A percentile compares a stretch with the other conserved stretches of the same genome.
phyloP scores from a whole-genome alignment of 768 basidiomycete species.

The Lactifluus volemus region DNA sequence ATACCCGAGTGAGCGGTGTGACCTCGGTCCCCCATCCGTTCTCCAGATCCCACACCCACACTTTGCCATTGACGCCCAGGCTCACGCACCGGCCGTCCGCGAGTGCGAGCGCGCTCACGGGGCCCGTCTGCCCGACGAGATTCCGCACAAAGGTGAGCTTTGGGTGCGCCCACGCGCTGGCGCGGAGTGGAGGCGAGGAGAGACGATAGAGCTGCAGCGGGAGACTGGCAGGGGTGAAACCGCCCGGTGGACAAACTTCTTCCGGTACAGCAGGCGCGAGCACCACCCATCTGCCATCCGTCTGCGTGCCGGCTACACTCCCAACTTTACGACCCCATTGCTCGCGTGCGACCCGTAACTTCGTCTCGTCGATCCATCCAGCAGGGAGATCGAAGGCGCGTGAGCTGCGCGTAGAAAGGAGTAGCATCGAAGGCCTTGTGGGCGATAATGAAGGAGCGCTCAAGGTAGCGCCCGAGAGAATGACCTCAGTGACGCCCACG shows the following conservation, averaged over 20 bases:
- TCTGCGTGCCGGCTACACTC: constrained; percentile 63
- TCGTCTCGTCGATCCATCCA: constrained; percentile 62
- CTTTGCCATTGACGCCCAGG: constrained; percentile 56
- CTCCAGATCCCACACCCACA: constrained; percentile 87
- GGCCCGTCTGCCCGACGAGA: constrained; percentile 59
- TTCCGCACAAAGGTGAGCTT: constrained; percentile 66
- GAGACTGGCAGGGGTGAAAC: constrained; percentile 30
- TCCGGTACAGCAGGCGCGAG: constrained; percentile 45
- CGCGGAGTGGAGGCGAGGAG: constrained; percentile 43
- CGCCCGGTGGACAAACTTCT: not conserved
- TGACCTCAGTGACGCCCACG: constrained; percentile 65
- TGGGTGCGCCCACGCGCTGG: constrained; percentile 42
- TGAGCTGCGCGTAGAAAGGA: constrained; percentile 47
- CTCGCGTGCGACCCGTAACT: constrained; percentile 53
- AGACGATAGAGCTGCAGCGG: constrained; percentile 71
- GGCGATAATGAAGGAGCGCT: constrained; percentile 14
- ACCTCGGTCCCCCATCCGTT: constrained; percentile 35
- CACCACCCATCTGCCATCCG: constrained; percentile 82
- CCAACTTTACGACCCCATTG: constrained; percentile 74
- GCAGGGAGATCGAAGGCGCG: constrained; percentile 63
- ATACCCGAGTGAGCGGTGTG: constrained; percentile 21
- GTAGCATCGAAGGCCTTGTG: constrained; percentile 36
- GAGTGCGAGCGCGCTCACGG: constrained; percentile 57
- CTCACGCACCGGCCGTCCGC: constrained; percentile 81
- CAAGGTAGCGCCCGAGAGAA: constrained; percentile 37